A percentile compares a stretch with the other conserved stretches of the same genome.
phyloP scores from a whole-genome alignment of 768 basidiomycete species.

The Trametes elegans region DNA sequence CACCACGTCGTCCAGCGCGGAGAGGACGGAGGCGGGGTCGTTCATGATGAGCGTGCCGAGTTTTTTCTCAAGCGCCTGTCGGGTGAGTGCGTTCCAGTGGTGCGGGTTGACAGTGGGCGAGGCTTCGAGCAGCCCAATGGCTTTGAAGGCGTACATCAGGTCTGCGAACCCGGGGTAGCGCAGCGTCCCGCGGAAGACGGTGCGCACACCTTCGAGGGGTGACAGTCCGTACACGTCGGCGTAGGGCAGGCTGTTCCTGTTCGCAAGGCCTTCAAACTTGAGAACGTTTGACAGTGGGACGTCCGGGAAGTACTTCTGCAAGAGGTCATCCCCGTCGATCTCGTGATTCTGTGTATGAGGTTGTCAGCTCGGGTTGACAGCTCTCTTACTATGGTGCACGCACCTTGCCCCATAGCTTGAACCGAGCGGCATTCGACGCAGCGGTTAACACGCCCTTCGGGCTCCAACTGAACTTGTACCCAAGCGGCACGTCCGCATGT shows the following conservation, averaged over 20 bases:
- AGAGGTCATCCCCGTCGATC: constrained; percentile 52
- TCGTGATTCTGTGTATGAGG: constrained; percentile 14
- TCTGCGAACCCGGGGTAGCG: constrained; percentile 85
- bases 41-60: constrained; percentile 27
- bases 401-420: constrained; percentile 57
- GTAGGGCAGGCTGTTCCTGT: constrained; percentile 79
- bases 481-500: constrained; percentile 57
- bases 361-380: neutral
- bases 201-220: constrained; percentile 42
- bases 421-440: constrained; percentile 69
- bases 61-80: constrained; percentile 32
- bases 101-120: constrained; percentile 35
- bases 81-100: constrained; percentile 39
- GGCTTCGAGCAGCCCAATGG: constrained; percentile 64
- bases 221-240: constrained; percentile 60
- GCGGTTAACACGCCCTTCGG: constrained; percentile 85
- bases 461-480: constrained; percentile 96
- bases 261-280: constrained; percentile 80
- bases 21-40: constrained; percentile 33
- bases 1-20: constrained; percentile 32
- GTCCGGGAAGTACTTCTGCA: constrained; percentile 58
- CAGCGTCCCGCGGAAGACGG: constrained; percentile 82
- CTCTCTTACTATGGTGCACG: constrained; percentile 24
- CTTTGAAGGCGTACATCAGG: constrained; percentile 70
- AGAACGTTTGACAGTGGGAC: constrained; percentile 64